phyloP scores from a whole-genome alignment of 2,329 filamentous ascomycete genomes.

The Penicillium sp. region DNA sequence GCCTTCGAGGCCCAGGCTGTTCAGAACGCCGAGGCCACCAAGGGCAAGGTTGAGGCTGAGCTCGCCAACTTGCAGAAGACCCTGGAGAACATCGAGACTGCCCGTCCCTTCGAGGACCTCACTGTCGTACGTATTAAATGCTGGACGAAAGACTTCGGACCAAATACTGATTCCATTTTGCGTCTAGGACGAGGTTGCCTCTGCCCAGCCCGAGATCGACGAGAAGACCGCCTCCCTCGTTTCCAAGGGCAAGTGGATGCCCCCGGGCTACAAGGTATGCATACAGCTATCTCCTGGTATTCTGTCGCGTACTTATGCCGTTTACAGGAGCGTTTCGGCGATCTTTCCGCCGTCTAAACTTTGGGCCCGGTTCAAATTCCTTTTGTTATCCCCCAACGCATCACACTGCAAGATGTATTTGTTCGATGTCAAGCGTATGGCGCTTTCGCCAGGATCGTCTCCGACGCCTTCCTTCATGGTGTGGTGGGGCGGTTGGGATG shows the following conservation, averaged over 20 bases:
- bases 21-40: constrained; percentile 95
- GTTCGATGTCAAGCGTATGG: constrained; percentile 29
- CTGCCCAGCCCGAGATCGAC: constrained; percentile 94
- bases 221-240: constrained; percentile 94
- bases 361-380: constrained; percentile 24
- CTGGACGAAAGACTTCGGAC: not conserved
- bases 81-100: constrained; percentile 93
- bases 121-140: constrained; percentile 72
- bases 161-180: constrained; percentile 13
- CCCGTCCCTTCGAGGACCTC: constrained; percentile 92
- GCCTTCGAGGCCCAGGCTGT: constrained; percentile 95
- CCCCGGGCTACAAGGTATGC: constrained; percentile 96
- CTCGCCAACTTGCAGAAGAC: constrained; percentile 92
- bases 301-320: constrained; percentile 5
- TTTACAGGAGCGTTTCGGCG: constrained; percentile 93
- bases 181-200: constrained; percentile 82
- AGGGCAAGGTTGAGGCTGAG: constrained; percentile 92
- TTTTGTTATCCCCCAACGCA: constrained; percentile 32
- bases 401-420: constrained; percentile 30
- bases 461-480: constrained; percentile 25
- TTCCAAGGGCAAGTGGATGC: constrained; percentile 96
- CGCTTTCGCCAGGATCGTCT: constrained; percentile 19
- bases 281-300: not conserved
- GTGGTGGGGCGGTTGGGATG: constrained; percentile 34
- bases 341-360: constrained; percentile 87